Percentiles rank a stretch among this genome's conserved stretches.
These are phyloP conservation scores for Fusarium brachygibbosum DNA, from an alignment of 2,329 filamentous ascomycete genomes.

Conservation along the genomic window DNA sequence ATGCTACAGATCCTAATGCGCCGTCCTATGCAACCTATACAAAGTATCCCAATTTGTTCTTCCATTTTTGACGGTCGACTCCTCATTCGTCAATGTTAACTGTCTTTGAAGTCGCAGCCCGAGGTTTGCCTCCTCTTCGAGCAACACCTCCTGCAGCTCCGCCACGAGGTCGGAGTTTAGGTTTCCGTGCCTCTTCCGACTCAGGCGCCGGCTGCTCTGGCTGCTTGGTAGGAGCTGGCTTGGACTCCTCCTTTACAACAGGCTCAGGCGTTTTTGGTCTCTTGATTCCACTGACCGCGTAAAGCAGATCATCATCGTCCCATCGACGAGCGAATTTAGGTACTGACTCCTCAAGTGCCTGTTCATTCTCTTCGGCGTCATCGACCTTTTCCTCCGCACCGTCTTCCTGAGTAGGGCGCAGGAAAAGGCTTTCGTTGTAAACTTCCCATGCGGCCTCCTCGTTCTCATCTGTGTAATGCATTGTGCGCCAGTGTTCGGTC, in stretches of 20 bases:
- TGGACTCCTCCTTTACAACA: slow-evolving; percentile 50
- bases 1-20: slow-evolving; percentile 33
- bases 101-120: slow-evolving; percentile 43
- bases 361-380: slow-evolving; percentile 29
- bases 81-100: slow-evolving; percentile 20
- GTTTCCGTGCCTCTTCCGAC: slow-evolving; percentile 48
- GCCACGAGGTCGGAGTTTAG: slow-evolving; percentile 47
- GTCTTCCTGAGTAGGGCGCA: slow-evolving; percentile 42
- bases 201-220: slow-evolving; percentile 30
- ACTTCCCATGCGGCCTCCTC: slow-evolving; percentile 79
- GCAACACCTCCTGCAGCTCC: slow-evolving; percentile 44
- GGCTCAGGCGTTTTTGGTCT: slow-evolving; percentile 52
- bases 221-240: slow-evolving; percentile 37
- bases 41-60: neutral
- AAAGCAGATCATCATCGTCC: slow-evolving; percentile 60
- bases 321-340: slow-evolving; percentile 58
- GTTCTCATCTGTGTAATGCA: slow-evolving; percentile 87
- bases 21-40: slow-evolving; percentile 43
- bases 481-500: slow-evolving; percentile 82
- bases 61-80: neutral
- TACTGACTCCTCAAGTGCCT: slow-evolving; percentile 55
- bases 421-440: slow-evolving; percentile 78
- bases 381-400: slow-evolving; percentile 40
- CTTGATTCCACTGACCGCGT: slow-evolving; percentile 62
- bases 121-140: slow-evolving; percentile 50